Evolutionary conservation across 176 grass and related monocot species (phyloP).

Genomic region (Aechmea fasciata): DNA sequence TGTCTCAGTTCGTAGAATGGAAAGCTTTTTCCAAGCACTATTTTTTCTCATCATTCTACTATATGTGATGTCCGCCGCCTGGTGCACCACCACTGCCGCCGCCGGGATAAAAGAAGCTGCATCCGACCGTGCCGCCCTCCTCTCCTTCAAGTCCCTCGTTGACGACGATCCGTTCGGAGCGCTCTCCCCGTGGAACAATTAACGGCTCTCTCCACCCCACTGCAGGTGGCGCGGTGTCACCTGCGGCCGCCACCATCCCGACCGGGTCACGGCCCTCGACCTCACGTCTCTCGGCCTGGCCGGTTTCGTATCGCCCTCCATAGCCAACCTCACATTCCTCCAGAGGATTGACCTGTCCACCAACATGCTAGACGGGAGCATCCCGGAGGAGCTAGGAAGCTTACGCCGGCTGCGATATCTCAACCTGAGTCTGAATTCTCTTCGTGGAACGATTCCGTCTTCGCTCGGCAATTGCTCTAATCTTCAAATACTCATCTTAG

Average conservation of each 20-base stretch:
- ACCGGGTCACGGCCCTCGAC: slow-evolving; percentile 14
- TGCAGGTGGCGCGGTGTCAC: slow-evolving; percentile 35
- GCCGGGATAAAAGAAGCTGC: background rate
- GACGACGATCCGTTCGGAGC: background rate
- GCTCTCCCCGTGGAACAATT: slow-evolving; percentile 24
- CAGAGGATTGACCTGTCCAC: slow-evolving; percentile 25
- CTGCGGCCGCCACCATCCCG: background rate
- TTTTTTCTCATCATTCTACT: too few relatives aligned
- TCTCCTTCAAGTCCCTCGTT: slow-evolving; percentile 29
- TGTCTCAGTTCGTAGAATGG: too few relatives aligned
- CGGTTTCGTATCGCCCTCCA: slow-evolving; percentile 22
- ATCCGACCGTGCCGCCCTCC: slow-evolving; percentile 24
- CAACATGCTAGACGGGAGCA: slow-evolving; percentile 26
- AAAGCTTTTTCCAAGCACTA: too few relatives aligned
- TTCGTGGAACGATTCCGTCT: too few relatives aligned
- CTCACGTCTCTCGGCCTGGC: slow-evolving; percentile 21
- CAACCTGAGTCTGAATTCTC: too few relatives aligned
- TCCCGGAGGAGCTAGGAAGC: too few relatives aligned
- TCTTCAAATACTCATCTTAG: slow-evolving; percentile 29
- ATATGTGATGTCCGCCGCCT: too few relatives aligned
- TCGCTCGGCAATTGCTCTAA: background rate
- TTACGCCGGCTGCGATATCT: too few relatives aligned
- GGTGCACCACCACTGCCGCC: too few relatives aligned
- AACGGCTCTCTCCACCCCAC: slow-evolving; percentile 9
- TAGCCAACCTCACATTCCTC: slow-evolving; percentile 31